Base-by-base conservation (phyloP, 495 filamentous ascomycete genomes). In the Halenospora varia region DNA sequence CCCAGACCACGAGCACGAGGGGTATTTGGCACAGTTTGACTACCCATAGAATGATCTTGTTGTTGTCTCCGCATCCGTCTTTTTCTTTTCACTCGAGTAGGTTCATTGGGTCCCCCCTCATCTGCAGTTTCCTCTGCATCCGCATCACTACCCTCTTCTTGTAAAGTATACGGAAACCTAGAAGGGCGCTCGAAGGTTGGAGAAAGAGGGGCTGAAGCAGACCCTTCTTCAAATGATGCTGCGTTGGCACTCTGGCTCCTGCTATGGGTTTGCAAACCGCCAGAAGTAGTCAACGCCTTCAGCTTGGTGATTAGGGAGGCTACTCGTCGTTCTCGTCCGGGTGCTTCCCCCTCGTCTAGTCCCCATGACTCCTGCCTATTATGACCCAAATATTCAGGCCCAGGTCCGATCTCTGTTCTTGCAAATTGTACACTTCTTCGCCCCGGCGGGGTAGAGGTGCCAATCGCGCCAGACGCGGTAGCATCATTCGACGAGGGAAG, bases 41-140 rank as follows among this genome's bases (percentile, higher is more conserved):
- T 65, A 9, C 44, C 54, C 18, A 18, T 48, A 40, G 20, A 19
- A 35, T 42, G 49, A 1, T 55, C 26, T 48, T 22, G 47, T 18
- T 70, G 47, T 18, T 70, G 73, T 55, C 77, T 74, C 45, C 78
- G 75, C 59, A 80, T 82, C 51, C 78, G 73, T 41, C 81, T 75
- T 59, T 79, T 82, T 64, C 75, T 83, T 66, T 76, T 71, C 77
- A 65, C 62, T 75, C 53, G 71, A 3, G 65, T 63, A 42, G 75
- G 68, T 29, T 80, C 81, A 10, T 41, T 20, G 71, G 75, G 8
- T 70, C 72, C 62, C 19, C 64, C 67, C 57, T 85, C 82, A 48
- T 80, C 81, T 8, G 77, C 77, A 15, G 80, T 92, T 64, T 89
- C 85, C 64, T 90, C 88, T 10, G 85, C 88, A 70, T 92, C 88